Evolutionary conservation across 2,329 filamentous ascomycete species (phyloP).

Genomic region (Amylocarpus encephaloides): DNA sequence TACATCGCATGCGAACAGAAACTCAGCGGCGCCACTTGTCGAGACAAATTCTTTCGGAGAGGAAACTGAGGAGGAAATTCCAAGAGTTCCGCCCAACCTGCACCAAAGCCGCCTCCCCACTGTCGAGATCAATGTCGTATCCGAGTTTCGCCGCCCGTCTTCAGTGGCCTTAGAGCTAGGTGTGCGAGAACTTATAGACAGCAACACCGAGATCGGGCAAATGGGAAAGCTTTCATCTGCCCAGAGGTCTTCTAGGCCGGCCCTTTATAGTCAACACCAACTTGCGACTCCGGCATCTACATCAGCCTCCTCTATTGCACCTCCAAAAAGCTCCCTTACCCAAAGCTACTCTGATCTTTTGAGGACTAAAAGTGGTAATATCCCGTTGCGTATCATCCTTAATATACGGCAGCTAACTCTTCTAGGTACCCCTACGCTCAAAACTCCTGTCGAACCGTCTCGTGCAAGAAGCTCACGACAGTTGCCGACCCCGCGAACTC

Average conservation of each 20-base stretch:
- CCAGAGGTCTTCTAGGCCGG: slow-evolving; percentile 21
- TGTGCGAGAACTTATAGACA: slow-evolving; percentile 7
- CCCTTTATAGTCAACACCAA: slow-evolving; percentile 27
- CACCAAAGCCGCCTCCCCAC: slow-evolving; percentile 11
- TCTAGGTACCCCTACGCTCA: slow-evolving; percentile 23
- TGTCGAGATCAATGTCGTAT: slow-evolving; percentile 17
- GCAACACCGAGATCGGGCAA: slow-evolving; percentile 11
- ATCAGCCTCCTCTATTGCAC: slow-evolving; percentile 14
- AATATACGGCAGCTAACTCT: neutral
- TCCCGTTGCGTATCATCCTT: neutral
- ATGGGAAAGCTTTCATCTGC: slow-evolving; percentile 30
- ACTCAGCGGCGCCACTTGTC: slow-evolving; percentile 2
- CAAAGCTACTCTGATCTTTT: slow-evolving; percentile 20
- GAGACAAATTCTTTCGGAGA: slow-evolving; percentile 4
- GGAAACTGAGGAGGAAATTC: slow-evolving; percentile 13
- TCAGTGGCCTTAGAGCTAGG: slow-evolving; percentile 15
- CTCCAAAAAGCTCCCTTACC: slow-evolving; percentile 15
- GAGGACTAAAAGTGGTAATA: slow-evolving; percentile 18
- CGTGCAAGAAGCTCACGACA: slow-evolving; percentile 16
- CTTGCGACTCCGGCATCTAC: slow-evolving; percentile 30
- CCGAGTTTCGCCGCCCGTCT: slow-evolving; percentile 18
- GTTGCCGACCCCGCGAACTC: slow-evolving; percentile 31
- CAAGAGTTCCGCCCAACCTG: slow-evolving; percentile 8
- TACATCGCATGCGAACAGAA: slow-evolving; percentile 7
- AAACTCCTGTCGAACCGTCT: slow-evolving; percentile 7